Evolutionary conservation across 352 stramenopile species (phyloP).

Genomic region (Globisporangium iwayamae): DNA sequence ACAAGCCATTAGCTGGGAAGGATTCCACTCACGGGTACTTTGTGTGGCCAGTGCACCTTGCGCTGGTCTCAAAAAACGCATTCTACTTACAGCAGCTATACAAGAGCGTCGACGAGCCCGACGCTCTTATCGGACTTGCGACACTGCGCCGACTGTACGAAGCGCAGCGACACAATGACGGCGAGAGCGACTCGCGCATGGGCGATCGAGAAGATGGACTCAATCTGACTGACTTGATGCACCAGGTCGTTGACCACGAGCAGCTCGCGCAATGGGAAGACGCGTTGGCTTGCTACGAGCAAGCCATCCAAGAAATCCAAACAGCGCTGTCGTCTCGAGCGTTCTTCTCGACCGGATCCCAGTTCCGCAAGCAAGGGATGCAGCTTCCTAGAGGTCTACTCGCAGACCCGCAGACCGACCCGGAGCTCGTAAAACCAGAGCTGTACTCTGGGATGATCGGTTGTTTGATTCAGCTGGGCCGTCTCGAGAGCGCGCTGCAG

Average conservation of each 20-base stretch:
- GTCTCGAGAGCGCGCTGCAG: slow-evolving; percentile 79
- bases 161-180: slow-evolving; percentile 30
- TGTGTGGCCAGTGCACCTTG: slow-evolving; percentile 35
- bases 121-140: slow-evolving; percentile 55
- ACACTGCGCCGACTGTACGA: slow-evolving; percentile 53
- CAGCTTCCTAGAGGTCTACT: slow-evolving; percentile 17
- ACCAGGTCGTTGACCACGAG: slow-evolving; percentile 67
- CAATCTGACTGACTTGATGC: slow-evolving; percentile 63
- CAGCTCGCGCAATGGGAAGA: slow-evolving; percentile 77
- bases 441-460: slow-evolving; percentile 81
- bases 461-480: slow-evolving; percentile 81
- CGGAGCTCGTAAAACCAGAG: slow-evolving; percentile 57
- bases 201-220: slow-evolving; percentile 32
- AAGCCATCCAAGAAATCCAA: slow-evolving; percentile 72
- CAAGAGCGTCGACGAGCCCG: slow-evolving; percentile 72
- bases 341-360: slow-evolving; percentile 16
- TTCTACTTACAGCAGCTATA: slow-evolving; percentile 75
- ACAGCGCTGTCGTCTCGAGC: slow-evolving; percentile 33
- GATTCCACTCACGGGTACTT: slow-evolving; percentile 8
- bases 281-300: slow-evolving; percentile 70
- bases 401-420: slow-evolving; percentile 36
- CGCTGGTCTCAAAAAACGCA: slow-evolving; percentile 55
- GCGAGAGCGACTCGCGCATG: slow-evolving; percentile 18
- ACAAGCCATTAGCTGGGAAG: background rate
- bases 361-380: slow-evolving; percentile 10